Percentiles rank a stretch among this genome's conserved stretches.
These are phyloP conservation scores for Phaseolus coccineus DNA, from an alignment of 331 rosid genomes.

Conservation along the genomic window DNA sequence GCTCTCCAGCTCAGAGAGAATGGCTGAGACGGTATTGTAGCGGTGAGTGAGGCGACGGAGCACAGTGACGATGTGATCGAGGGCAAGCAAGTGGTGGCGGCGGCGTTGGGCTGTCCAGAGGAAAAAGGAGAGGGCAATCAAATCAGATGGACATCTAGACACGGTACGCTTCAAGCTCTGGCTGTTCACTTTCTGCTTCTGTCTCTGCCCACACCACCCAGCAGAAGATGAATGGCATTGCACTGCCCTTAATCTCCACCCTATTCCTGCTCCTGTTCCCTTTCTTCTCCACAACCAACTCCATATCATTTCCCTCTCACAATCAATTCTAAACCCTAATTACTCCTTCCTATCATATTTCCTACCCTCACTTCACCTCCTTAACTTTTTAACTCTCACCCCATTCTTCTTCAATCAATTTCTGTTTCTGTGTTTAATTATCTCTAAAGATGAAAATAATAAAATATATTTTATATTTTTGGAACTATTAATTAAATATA, in stretches of 20 bases:
- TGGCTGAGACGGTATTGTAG: constrained; percentile 50
- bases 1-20: constrained; percentile 52
- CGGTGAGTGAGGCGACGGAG: constrained; percentile 48
- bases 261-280: constrained; percentile 6
- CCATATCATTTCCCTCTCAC: constrained; percentile 53
- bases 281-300: neutral
- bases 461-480: no score
- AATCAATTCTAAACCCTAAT: constrained; percentile 25
- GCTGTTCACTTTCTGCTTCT: constrained; percentile 21
- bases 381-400: no score
- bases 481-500: no score
- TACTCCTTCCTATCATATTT: no score
- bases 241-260: neutral
- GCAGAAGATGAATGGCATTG: neutral
- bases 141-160: constrained; percentile 61
- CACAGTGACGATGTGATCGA: constrained; percentile 55
- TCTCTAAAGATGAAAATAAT: no score
- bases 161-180: constrained; percentile 51
- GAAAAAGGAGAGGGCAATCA: constrained; percentile 66
- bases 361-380: no score
- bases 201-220: no score
- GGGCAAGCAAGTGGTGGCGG: constrained; percentile 40
- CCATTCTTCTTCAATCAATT: no score
- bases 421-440: no score
- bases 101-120: constrained; percentile 61